A percentile compares a stretch with the other conserved stretches of the same genome.
phyloP scores from a whole-genome alignment of 1,284 basidiomycete species.

The Vanrija pseudolonga region DNA sequence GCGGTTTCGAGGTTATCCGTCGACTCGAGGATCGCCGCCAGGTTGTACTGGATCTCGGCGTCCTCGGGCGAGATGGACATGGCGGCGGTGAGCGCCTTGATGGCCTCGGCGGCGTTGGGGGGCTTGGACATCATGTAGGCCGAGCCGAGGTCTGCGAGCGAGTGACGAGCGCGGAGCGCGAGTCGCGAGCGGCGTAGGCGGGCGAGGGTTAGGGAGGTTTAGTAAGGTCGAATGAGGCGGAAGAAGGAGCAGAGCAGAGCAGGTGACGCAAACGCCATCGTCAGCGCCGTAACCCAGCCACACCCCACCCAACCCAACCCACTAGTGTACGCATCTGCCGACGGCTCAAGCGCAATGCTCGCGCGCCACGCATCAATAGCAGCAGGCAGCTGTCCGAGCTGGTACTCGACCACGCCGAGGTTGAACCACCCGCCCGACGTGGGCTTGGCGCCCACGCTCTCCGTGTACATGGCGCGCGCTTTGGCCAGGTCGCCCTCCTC shows the following conservation, averaged over 20 bases:
- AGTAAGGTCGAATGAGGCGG: too few species aligned
- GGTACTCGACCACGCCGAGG: constrained; percentile 48
- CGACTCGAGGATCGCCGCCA: constrained; percentile 57
- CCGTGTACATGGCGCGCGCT: constrained; percentile 72
- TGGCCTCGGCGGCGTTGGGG: constrained; percentile 80
- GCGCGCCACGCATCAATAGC: constrained; percentile 85
- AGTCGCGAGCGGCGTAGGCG: background rate
- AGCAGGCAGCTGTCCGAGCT: constrained; percentile 64
- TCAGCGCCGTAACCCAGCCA: constrained; percentile 4
- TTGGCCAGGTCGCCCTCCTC: constrained; percentile 83
- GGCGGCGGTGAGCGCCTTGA: constrained; percentile 84
- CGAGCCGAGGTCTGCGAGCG: constrained; percentile 73
- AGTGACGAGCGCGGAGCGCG: background rate
- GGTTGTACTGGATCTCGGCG: constrained; percentile 90
- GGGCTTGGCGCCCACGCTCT: constrained; percentile 74
- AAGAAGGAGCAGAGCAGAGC: background rate
- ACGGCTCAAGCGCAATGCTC: constrained; percentile 76
- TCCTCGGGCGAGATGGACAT: constrained; percentile 82
- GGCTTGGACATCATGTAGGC: constrained; percentile 87
- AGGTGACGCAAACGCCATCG: background rate
- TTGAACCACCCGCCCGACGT: constrained; percentile 56
- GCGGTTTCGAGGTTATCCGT: constrained; percentile 45
- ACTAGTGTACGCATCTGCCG: constrained; percentile 91
- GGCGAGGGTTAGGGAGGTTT: background rate
- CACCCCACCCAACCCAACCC: constrained; percentile 54